Conservation (phyloP, 1,284 basidiomycete species). For the Cryptococcus jaspeensis region DNA sequence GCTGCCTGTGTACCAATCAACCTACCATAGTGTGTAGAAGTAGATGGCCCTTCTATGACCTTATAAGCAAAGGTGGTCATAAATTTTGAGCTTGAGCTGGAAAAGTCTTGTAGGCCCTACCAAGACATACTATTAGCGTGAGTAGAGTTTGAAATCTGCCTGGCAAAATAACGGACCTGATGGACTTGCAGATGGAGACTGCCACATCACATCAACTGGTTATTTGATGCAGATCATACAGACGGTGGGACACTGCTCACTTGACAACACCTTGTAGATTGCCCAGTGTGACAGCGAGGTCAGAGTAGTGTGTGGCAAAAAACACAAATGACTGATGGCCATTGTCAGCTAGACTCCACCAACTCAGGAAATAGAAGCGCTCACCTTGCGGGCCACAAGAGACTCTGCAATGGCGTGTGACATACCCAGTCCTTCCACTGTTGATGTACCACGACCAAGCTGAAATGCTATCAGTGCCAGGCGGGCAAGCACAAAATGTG, state of each 20-base stretch:
- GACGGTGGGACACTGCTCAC: conserved; percentile 11
- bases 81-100: conserved; percentile 56
- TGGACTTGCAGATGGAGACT: conserved; percentile 77
- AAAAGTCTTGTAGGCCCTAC: conserved; percentile 24
- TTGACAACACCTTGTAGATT: conserved; percentile 31
- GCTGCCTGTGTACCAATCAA: no score
- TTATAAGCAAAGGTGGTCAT: conserved; percentile 77
- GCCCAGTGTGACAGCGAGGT: conserved; percentile 40
- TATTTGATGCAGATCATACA: background rate
- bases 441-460: conserved; percentile 70
- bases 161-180: conserved; percentile 54
- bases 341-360: background rate
- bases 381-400: conserved; percentile 69
- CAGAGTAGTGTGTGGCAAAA: conserved; percentile 73
- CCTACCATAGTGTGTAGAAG: conserved; percentile 49
- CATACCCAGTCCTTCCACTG: conserved; percentile 81
- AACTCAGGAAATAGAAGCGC: conserved; percentile 11
- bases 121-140: no score
- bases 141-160: no score
- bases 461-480: conserved; percentile 9
- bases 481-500: no score
- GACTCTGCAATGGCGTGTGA: conserved; percentile 89
- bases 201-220: background rate
- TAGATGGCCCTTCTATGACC: conserved; percentile 43
- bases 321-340: conserved; percentile 70